Evolutionary conservation across 2,329 filamentous ascomycete species (phyloP).

Genomic region (Microsporum audouinii): DNA sequence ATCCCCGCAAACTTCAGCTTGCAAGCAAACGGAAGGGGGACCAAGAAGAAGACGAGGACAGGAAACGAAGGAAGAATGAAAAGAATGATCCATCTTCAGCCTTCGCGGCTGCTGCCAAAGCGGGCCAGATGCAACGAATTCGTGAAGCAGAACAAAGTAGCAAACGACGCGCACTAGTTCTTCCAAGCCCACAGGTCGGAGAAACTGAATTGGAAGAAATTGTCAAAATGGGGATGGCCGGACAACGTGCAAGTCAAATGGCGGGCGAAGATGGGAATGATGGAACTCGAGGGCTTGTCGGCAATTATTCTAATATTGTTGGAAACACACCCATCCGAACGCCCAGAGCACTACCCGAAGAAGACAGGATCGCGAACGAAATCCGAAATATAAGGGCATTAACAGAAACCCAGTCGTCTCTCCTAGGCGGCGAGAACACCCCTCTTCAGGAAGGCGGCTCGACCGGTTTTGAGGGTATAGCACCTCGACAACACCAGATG

Average conservation of each 20-base stretch:
- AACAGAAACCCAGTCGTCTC: conserved; percentile 84
- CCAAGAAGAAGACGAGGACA: conserved; percentile 63
- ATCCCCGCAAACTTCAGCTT: conserved; percentile 83
- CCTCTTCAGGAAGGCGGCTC: conserved; percentile 75
- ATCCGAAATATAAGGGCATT: conserved; percentile 85
- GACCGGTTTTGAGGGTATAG: conserved; percentile 76
- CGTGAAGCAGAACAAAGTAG: conserved; percentile 94
- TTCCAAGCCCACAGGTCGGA: conserved; percentile 83
- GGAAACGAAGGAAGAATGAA: conserved; percentile 79
- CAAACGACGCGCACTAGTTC: conserved; percentile 69
- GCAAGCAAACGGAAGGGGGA: conserved; percentile 88
- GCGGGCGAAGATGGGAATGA: conserved; percentile 71
- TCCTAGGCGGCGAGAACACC: conserved; percentile 88
- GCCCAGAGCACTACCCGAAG: conserved; percentile 77
- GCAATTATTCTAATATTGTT: conserved; percentile 73
- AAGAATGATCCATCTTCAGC: conserved; percentile 69
- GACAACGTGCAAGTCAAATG: conserved; percentile 67
- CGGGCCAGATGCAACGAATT: conserved; percentile 86
- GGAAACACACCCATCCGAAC: conserved; percentile 80
- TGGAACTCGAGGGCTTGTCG: conserved; percentile 72
- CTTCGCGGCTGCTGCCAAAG: conserved; percentile 78
- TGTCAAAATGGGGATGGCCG: conserved; percentile 95
- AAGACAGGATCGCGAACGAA: conserved; percentile 93
- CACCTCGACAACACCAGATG: conserved; percentile 66
- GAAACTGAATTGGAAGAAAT: conserved; percentile 93